phyloP scores from a whole-genome alignment of 1,139 yeast species.

The Blastobotrys raffinosifermentans region DNA sequence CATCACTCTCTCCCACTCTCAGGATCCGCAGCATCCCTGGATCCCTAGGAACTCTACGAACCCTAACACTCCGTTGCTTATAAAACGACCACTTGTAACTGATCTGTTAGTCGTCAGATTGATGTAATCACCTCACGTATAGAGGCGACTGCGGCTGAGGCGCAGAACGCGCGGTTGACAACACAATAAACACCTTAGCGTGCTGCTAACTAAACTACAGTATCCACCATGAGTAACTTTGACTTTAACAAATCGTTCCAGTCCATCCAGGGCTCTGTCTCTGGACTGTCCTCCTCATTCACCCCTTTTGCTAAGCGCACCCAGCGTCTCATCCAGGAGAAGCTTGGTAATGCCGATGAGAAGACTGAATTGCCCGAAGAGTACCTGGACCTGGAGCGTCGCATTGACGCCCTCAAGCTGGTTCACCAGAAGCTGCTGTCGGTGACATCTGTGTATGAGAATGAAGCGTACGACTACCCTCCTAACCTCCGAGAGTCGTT shows the following conservation, averaged over 20 bases:
- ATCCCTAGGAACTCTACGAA: no score
- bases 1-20: no score
- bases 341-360: constrained; percentile 72
- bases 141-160: no score
- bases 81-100: no score
- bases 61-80: no score
- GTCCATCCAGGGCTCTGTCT: constrained; percentile 31
- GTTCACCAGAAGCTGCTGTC: constrained; percentile 69
- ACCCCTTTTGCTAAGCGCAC: constrained; percentile 77
- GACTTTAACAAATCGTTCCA: constrained; percentile 37
- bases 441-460: constrained; percentile 67
- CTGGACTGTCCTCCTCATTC: constrained; percentile 36
- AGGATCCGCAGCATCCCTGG: no score
- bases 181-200: no score
- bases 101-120: no score
- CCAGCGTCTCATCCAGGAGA: constrained; percentile 71
- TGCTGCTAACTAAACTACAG: no score
- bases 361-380: constrained; percentile 80
- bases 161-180: no score
- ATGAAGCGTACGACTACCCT: constrained; percentile 85
- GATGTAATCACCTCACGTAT: no score
- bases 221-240: constrained; percentile 30
- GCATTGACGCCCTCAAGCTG: constrained; percentile 67
- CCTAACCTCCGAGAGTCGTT: constrained; percentile 65
- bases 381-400: constrained; percentile 65